Base-by-base conservation (phyloP, 1,284 basidiomycete genomes). In the Farysia itapuensis region DNA sequence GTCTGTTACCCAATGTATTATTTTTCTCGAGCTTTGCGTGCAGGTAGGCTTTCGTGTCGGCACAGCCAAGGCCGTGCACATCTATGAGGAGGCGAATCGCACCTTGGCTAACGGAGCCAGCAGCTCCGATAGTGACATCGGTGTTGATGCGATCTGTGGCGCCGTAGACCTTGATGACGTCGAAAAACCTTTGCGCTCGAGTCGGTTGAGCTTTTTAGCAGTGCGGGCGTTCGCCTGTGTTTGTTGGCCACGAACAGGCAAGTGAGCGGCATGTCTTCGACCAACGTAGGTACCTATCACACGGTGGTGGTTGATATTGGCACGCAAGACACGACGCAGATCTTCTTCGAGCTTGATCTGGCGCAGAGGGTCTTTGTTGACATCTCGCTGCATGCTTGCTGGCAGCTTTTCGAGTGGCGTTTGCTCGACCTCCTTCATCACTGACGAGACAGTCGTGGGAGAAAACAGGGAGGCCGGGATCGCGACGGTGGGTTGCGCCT, bases 211-310 rank as follows among this genome's bases (percentile, higher is more conserved):
- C 77, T 86, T 90, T 78, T 80, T 86, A 28, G 91, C 91, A 25
- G 88, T 91, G 78, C 82, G 83, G 39, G 88, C 89, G 67, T 94
- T 94, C 39, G 82, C 85, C 77, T 86, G 85, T 4, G 91, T 94
- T 54, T 87, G 86, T 79, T 94, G 90, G 40, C 90, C 90, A 72
- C 90, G 82, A 48, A 94, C 90, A 1, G 91, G 91, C 30, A 92
- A 78, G 52, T 86, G 84, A 85, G 89, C 88, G 2, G 89, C 89
- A 73, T 94, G 90, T 73, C 90, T 81, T 78, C 85, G 83, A 25
- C 90, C 90, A 43, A 87, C 84, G 75, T 92, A 90, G 67, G 85
- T 89, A 36, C 91, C 90, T 77, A 94, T 90, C 81, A 86, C 86
- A 54, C 89, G 81, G 77, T 91, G 86, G 78, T 92, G 91, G 8